Conservation (phyloP, 1,139 yeast species). For the Zygoascus meyerae region DNA sequence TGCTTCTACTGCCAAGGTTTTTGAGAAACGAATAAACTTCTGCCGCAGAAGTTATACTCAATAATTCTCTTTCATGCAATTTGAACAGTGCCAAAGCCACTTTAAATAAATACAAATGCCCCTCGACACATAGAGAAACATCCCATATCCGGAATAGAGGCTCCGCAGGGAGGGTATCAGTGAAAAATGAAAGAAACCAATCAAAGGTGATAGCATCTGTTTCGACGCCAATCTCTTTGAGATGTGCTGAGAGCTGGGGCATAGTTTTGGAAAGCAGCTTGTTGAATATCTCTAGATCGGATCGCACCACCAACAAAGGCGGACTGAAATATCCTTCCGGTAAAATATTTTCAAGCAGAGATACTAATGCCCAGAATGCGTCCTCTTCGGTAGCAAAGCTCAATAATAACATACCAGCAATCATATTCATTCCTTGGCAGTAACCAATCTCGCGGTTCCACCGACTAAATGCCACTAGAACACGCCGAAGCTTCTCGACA, state of each 20-base stretch:
- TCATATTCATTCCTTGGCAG: constrained; percentile 61
- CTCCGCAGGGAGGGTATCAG: constrained; percentile 50
- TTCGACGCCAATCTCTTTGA: constrained; percentile 38
- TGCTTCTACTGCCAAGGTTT: constrained; percentile 32
- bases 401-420: constrained; percentile 48
- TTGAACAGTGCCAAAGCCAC: constrained; percentile 42
- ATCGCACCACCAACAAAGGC: constrained; percentile 40
- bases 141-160: constrained; percentile 51
- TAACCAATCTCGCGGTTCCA: constrained; percentile 50
- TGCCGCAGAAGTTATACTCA: constrained; percentile 33
- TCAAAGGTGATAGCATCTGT: constrained; percentile 50
- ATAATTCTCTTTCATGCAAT: constrained; percentile 36
- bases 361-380: constrained; percentile 52
- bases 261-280: constrained; percentile 28
- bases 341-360: constrained; percentile 47
- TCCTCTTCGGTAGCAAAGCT: constrained; percentile 49
- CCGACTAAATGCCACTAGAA: constrained; percentile 49
- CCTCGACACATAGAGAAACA: constrained; percentile 41
- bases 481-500: constrained; percentile 43
- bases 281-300: constrained; percentile 38
- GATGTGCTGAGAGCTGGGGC: constrained; percentile 41
- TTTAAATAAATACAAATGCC: constrained; percentile 36
- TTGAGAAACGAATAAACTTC: constrained; percentile 44
- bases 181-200: constrained; percentile 56
- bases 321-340: constrained; percentile 44